Percentiles rank a stretch among this genome's conserved stretches.
Evolutionary conservation across 768 basidiomycete genomes (phyloP).

Genomic region (Podaxis rugospora): DNA sequence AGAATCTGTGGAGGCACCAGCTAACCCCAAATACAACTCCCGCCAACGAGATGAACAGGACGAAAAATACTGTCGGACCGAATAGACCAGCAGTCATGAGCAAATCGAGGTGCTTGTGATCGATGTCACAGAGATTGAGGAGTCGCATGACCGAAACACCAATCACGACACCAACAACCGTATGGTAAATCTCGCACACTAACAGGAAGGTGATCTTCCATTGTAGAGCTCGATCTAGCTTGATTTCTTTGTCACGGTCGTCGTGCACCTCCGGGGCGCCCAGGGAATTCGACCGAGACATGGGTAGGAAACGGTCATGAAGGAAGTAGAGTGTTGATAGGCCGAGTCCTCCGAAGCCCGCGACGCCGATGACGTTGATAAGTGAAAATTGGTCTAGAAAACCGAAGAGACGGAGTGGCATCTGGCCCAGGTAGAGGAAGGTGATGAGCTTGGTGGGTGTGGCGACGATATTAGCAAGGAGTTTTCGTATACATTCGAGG

Average conservation of each 20-base stretch:
- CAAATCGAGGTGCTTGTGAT: slow-evolving; percentile 2
- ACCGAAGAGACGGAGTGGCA: slow-evolving; percentile 1
- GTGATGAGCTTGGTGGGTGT: slow-evolving; percentile 2
- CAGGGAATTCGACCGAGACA: neutral
- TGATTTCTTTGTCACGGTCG: neutral
- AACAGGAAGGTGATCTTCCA: slow-evolving; percentile 1
- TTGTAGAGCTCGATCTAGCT: slow-evolving; percentile 5
- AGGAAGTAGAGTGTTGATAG: neutral
- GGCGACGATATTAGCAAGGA: neutral
- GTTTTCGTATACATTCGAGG: neutral
- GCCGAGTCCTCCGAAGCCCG: slow-evolving; percentile 4
- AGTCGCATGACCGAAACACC: slow-evolving; percentile 4
- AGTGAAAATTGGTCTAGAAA: neutral
- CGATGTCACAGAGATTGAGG: neutral
- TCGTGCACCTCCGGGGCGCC: neutral
- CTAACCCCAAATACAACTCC: neutral
- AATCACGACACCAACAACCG: slow-evolving; percentile 1
- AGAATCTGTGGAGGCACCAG: neutral
- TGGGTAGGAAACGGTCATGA: neutral
- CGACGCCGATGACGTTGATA: neutral
- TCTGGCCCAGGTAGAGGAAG: slow-evolving; percentile 2
- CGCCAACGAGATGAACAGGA: neutral
- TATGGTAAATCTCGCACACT: slow-evolving; percentile 9
- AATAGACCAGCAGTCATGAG: slow-evolving; percentile 2
- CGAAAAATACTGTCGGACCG: slow-evolving; percentile 3